Conservation (phyloP, 768 basidiomycete species). For the Psilocybe sp. region DNA sequence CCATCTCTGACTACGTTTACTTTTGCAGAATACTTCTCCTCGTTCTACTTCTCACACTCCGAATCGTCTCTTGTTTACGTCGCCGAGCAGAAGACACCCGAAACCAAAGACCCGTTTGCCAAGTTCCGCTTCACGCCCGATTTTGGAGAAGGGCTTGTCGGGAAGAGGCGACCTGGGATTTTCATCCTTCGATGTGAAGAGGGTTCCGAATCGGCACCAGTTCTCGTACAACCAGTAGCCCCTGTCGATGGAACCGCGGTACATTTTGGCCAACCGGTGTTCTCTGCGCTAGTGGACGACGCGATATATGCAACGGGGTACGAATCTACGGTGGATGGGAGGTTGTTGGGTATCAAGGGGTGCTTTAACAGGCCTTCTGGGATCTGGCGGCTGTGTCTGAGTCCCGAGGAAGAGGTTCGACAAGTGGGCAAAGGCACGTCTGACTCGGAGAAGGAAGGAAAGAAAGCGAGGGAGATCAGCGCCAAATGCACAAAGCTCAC, state of each 20-base stretch:
- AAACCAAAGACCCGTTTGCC: slow-evolving; percentile 27
- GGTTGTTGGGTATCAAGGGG: slow-evolving; percentile 53
- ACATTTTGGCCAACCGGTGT: slow-evolving; percentile 56
- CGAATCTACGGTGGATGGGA: slow-evolving; percentile 53
- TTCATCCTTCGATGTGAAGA: slow-evolving; percentile 53
- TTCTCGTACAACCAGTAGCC: slow-evolving; percentile 13
- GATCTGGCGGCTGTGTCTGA: slow-evolving; percentile 51
- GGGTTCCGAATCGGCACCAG: slow-evolving; percentile 4
- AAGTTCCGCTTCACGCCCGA: slow-evolving; percentile 57
- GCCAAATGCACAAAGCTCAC: slow-evolving; percentile 39
- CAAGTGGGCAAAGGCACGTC: too few relatives aligned
- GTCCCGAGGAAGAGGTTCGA: slow-evolving; percentile 6
- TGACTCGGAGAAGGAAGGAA: too few relatives aligned
- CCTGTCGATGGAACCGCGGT: slow-evolving; percentile 13
- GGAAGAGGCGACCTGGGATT: slow-evolving; percentile 48
- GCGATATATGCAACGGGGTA: slow-evolving; percentile 60
- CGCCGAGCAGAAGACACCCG: slow-evolving; percentile 49
- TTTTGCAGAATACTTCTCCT: slow-evolving; percentile 45
- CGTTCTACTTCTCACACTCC: slow-evolving; percentile 51
- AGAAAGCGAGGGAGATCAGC: not conserved
- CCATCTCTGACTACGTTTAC: too few relatives aligned
- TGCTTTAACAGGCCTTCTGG: slow-evolving; percentile 60
- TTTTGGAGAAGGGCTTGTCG: slow-evolving; percentile 61
- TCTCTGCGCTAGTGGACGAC: slow-evolving; percentile 35
- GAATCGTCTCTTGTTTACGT: slow-evolving; percentile 55